Evolutionary conservation across 129 eudicot genomes (phyloP).

Genomic region (Flaveria bidentis): DNA sequence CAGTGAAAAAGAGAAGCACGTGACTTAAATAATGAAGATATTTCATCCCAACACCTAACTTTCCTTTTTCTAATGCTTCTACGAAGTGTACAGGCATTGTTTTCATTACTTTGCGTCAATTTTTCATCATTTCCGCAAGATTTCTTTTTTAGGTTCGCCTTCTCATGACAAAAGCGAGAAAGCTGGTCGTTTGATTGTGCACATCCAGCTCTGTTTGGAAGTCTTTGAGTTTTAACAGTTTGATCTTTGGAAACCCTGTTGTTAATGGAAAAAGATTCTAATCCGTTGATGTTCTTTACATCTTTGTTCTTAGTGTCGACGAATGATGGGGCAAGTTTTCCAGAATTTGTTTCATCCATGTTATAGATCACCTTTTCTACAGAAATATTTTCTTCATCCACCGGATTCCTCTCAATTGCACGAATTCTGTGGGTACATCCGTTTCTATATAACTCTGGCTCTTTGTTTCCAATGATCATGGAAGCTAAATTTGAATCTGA

Average conservation of each 20-base stretch:
- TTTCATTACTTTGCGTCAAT: constrained; percentile 14
- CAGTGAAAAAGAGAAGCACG: constrained; percentile 14
- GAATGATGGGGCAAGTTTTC: background rate
- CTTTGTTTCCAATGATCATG: constrained; percentile 29
- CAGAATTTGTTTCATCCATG: constrained; percentile 14
- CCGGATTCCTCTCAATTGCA: constrained; percentile 43
- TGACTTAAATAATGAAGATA: constrained; percentile 38
- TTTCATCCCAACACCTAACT: constrained; percentile 52
- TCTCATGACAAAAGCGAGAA: constrained; percentile 32
- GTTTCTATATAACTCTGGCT: constrained; percentile 46
- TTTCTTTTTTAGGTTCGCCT: constrained; percentile 12
- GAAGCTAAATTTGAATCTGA: constrained; percentile 30
- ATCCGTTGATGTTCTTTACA: constrained; percentile 10
- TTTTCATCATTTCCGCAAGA: constrained; percentile 29
- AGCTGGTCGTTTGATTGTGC: constrained; percentile 24
- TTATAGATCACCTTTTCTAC: constrained; percentile 21
- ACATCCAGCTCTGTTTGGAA: constrained; percentile 20
- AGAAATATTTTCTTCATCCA: constrained; percentile 25
- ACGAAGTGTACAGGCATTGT: constrained; percentile 40
- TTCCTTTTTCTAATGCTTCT: constrained; percentile 65
- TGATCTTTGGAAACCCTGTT: constrained; percentile 20
- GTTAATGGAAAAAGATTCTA: background rate
- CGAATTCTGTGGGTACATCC: constrained; percentile 61
- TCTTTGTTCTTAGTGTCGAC: constrained; percentile 13
- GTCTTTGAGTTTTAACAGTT: constrained; percentile 22